Conservation (phyloP, 2,329 filamentous ascomycete genomes). For the Fusarium nurragi region DNA sequence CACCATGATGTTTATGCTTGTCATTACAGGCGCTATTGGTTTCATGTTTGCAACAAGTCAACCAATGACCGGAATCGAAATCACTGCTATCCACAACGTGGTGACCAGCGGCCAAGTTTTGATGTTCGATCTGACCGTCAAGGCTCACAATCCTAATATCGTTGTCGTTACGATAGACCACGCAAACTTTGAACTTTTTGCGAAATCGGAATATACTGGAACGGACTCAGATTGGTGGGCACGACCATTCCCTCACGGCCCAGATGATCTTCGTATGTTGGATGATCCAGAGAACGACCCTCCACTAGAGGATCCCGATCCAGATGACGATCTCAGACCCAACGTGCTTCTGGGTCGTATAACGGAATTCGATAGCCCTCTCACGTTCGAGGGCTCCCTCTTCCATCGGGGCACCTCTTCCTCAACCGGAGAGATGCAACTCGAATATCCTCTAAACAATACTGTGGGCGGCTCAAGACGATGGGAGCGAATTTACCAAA, state of each 20-base stretch:
- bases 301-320: conserved; percentile 67
- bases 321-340: conserved; percentile 68
- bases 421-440: conserved; percentile 84
- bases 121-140: conserved; percentile 90
- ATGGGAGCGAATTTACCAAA: conserved; percentile 90
- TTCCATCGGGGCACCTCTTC: conserved; percentile 77
- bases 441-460: conserved; percentile 85
- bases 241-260: conserved; percentile 43
- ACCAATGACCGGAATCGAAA: conserved; percentile 79
- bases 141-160: conserved; percentile 91
- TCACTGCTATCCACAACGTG: conserved; percentile 86
- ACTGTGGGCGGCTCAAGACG: conserved; percentile 85
- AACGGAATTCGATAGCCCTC: conserved; percentile 83
- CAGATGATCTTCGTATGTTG: conserved; percentile 39
- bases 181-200: conserved; percentile 92
- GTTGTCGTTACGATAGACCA: conserved; percentile 86
- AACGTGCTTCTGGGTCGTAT: conserved; percentile 95
- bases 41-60: conserved; percentile 94
- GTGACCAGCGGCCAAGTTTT: conserved; percentile 93
- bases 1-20: conserved; percentile 80
- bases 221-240: conserved; percentile 70
- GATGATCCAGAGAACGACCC: conserved; percentile 52
- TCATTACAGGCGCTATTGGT: conserved; percentile 85
- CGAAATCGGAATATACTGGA: conserved; percentile 91
- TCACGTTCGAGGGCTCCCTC: conserved; percentile 90